These are phyloP conservation scores for Azolla pinnata DNA, from an alignment of 75 land plant genomes.

Conservation along the genomic window DNA sequence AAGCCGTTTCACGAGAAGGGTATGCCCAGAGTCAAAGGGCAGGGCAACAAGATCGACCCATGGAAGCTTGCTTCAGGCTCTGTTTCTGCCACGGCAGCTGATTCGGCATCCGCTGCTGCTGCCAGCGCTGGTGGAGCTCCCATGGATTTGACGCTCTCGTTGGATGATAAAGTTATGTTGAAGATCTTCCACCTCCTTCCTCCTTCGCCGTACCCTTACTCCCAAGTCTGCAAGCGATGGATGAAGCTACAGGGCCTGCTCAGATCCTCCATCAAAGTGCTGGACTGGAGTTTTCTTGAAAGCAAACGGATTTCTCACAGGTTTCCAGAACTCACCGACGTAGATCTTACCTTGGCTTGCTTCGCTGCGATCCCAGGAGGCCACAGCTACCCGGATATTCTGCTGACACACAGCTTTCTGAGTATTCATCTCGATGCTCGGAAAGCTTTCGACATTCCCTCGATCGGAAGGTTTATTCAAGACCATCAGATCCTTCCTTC, in stretches of 20 bases:
- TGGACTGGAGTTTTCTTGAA: constrained; percentile 58
- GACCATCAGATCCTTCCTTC: constrained; percentile 24
- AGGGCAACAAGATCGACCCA: constrained; percentile 28
- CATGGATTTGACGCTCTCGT: constrained; percentile 43
- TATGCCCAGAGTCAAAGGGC: no score
- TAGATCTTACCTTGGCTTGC: constrained; percentile 49
- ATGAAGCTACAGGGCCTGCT: constrained; percentile 36
- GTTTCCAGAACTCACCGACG: constrained; percentile 59
- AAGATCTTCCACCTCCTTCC: constrained; percentile 33
- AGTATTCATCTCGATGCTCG: constrained; percentile 26
- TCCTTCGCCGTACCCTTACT: constrained; percentile 12
- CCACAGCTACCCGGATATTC: constrained; percentile 15
- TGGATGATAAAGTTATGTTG: constrained; percentile 45
- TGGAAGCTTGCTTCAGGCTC: constrained; percentile 5
- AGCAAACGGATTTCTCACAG: constrained; percentile 43
- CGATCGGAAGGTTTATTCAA: constrained; percentile 8
- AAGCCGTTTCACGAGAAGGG: no score
- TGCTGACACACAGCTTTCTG: constrained; percentile 31
- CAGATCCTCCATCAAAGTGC: constrained; percentile 30
- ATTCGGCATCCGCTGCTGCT: background rate
- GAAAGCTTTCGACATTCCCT: constrained; percentile 12
- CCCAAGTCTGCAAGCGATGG: constrained; percentile 76
- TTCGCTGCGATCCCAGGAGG: constrained; percentile 12
- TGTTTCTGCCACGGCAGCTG: background rate
- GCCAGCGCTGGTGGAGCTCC: no score